Conservation (phyloP, 208 protist genomes). For the Hexamita inflata region DNA sequence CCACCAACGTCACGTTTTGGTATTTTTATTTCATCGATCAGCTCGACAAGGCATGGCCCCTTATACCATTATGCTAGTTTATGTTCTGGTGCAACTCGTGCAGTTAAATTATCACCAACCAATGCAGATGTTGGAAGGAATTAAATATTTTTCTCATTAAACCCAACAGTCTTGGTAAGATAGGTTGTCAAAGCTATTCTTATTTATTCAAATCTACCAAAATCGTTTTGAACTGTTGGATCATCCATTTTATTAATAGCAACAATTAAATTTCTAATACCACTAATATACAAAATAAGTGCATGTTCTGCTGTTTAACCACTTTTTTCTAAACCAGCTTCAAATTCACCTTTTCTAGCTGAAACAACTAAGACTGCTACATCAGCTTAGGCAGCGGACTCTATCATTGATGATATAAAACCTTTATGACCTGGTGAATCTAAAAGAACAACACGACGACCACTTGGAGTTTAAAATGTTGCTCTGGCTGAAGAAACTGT, state of each 20-base stretch:
- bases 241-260: conserved; percentile 44
- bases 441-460: conserved; percentile 1
- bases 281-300: conserved; percentile 24
- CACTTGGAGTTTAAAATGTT: conserved; percentile 19
- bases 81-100: background rate
- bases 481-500: conserved; percentile 30
- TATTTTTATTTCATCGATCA: conserved; percentile 29
- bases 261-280: conserved; percentile 31
- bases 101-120: conserved; percentile 32
- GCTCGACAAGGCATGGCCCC: conserved; percentile 31
- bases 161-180: conserved; percentile 35
- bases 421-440: conserved; percentile 34
- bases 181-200: background rate
- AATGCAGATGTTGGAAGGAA: conserved; percentile 41
- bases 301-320: conserved; percentile 32
- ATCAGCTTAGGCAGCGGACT: conserved; percentile 33
- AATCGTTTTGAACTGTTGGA: conserved; percentile 28
- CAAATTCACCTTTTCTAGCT: conserved; percentile 39
- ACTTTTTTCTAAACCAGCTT: conserved; percentile 34
- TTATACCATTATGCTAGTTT: background rate
- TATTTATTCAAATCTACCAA: conserved; percentile 36
- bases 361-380: conserved; percentile 32
- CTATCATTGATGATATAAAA: conserved; percentile 32
- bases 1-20: conserved; percentile 26
- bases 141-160: conserved; percentile 4